Evolutionary conservation across 805 yeast genomes (phyloP).

Genomic region (Diddensiella santjacobensis): DNA sequence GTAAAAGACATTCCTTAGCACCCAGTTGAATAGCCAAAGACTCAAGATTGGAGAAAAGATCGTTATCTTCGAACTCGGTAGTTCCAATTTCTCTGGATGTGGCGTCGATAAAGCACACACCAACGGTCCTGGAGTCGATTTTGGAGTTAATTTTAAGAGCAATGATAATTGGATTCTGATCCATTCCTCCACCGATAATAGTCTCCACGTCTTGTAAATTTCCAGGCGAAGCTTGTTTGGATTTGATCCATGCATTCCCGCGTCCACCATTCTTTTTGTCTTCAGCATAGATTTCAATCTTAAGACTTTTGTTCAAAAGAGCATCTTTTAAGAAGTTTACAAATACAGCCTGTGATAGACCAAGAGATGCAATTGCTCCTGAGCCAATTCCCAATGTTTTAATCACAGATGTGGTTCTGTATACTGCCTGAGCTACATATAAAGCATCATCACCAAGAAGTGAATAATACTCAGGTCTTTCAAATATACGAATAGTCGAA

Average conservation of each 20-base stretch:
- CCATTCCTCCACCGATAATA: slow-evolving; percentile 47
- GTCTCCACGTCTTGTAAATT: slow-evolving; percentile 77
- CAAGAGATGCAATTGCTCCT: slow-evolving; percentile 56
- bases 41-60: slow-evolving; percentile 80
- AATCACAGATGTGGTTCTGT: slow-evolving; percentile 77
- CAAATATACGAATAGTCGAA: slow-evolving; percentile 59
- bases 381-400: slow-evolving; percentile 41
- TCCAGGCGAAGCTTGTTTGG: slow-evolving; percentile 80
- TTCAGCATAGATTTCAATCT: slow-evolving; percentile 70
- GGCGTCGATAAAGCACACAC: slow-evolving; percentile 76
- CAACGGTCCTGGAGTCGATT: slow-evolving; percentile 52
- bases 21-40: slow-evolving; percentile 84
- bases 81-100: slow-evolving; percentile 63
- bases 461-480: slow-evolving; percentile 76
- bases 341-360: slow-evolving; percentile 74
- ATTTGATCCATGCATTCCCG: slow-evolving; percentile 45
- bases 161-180: slow-evolving; percentile 51
- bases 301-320: slow-evolving; percentile 65
- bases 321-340: slow-evolving; percentile 60
- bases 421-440: slow-evolving; percentile 76
- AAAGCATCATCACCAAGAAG: slow-evolving; percentile 73
- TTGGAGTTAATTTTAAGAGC: slow-evolving; percentile 45
- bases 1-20: slow-evolving; percentile 76
- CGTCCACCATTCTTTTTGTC: slow-evolving; percentile 32
- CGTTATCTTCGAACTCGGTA: slow-evolving; percentile 81